Conservation (phyloP, 768 basidiomycete genomes). For the Phaeotremella skinneri region DNA sequence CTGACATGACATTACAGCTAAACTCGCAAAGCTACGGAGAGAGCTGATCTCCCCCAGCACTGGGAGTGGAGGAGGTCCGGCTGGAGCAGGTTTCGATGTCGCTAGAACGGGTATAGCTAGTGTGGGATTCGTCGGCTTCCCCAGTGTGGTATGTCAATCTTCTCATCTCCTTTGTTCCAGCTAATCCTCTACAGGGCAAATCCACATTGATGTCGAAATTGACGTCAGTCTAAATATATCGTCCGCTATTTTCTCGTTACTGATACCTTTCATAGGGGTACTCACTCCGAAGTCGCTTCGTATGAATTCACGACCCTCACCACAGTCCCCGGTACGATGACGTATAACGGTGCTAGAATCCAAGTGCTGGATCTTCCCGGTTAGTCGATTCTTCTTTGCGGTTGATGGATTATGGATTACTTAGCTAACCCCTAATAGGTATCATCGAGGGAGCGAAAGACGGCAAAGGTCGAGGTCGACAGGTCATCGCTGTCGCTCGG, state of each 20-base stretch:
- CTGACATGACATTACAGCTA: slow-evolving; percentile 57
- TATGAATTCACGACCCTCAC: slow-evolving; percentile 97
- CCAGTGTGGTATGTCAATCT: slow-evolving; percentile 38
- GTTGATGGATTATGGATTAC: neutral
- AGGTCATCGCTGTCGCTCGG: slow-evolving; percentile 75
- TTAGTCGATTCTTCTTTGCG: slow-evolving; percentile 54
- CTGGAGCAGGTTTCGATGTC: slow-evolving; percentile 93
- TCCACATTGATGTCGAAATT: slow-evolving; percentile 51
- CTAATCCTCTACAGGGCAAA: slow-evolving; percentile 38
- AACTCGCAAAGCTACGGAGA: slow-evolving; percentile 91
- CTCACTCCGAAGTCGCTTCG: slow-evolving; percentile 90
- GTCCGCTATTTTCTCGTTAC: slow-evolving; percentile 6
- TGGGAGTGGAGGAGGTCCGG: slow-evolving; percentile 80
- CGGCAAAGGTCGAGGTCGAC: slow-evolving; percentile 91
- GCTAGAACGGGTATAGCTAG: slow-evolving; percentile 84
- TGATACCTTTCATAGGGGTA: slow-evolving; percentile 62
- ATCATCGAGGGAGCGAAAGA: slow-evolving; percentile 98
- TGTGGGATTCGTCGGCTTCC: slow-evolving; percentile 84
- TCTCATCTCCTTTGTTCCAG: neutral
- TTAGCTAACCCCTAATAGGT: slow-evolving; percentile 62
- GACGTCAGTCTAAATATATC: slow-evolving; percentile 35
- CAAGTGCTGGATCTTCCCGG: slow-evolving; percentile 84
- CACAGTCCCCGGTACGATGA: slow-evolving; percentile 90
- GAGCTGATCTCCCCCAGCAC: slow-evolving; percentile 79
- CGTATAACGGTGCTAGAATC: slow-evolving; percentile 92